phyloP scores from a whole-genome alignment of 1,284 basidiomycete species.

The Melanopsichium pennsylvanicum region DNA sequence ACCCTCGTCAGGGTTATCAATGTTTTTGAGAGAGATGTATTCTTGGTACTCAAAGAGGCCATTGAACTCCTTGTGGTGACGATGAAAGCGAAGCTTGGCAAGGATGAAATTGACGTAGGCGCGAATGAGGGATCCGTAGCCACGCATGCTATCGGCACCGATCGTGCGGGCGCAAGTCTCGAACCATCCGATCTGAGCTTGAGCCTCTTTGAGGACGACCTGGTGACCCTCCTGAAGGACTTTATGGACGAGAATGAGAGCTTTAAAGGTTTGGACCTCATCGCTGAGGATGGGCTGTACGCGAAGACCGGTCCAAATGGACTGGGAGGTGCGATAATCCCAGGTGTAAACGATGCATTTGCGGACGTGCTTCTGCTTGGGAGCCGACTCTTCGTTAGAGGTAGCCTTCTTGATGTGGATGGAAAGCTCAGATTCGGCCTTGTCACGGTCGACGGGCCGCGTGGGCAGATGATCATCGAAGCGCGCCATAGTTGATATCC shows the following conservation, averaged over 20 bases:
- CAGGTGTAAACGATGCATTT: slow-evolving; percentile 66
- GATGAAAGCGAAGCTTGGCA: slow-evolving; percentile 65
- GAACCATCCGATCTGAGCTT: slow-evolving; percentile 64
- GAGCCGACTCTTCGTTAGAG: slow-evolving; percentile 61
- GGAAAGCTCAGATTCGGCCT: slow-evolving; percentile 62
- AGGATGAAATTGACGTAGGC: slow-evolving; percentile 65
- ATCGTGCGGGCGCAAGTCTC: slow-evolving; percentile 63
- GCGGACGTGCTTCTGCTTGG: slow-evolving; percentile 66
- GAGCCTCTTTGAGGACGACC: slow-evolving; percentile 62
- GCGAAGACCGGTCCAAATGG: slow-evolving; percentile 63
- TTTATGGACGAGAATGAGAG: slow-evolving; percentile 65
- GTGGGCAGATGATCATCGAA: slow-evolving; percentile 59
- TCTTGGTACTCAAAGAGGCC: slow-evolving; percentile 66
- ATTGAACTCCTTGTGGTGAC: slow-evolving; percentile 65
- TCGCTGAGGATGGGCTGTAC: slow-evolving; percentile 65
- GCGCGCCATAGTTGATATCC: slow-evolving; percentile 25
- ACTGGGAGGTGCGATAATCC: slow-evolving; percentile 64
- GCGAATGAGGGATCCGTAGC: slow-evolving; percentile 61
- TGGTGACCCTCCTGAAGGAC: slow-evolving; percentile 65
- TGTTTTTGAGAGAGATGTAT: slow-evolving; percentile 66
- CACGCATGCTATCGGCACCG: slow-evolving; percentile 56
- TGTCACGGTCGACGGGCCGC: slow-evolving; percentile 63
- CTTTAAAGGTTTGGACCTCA: slow-evolving; percentile 66
- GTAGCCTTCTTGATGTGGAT: slow-evolving; percentile 65
- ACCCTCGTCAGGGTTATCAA: slow-evolving; percentile 66